phyloP scores from a whole-genome alignment of 208 protist species.

The Phytomonas sp. region DNA sequence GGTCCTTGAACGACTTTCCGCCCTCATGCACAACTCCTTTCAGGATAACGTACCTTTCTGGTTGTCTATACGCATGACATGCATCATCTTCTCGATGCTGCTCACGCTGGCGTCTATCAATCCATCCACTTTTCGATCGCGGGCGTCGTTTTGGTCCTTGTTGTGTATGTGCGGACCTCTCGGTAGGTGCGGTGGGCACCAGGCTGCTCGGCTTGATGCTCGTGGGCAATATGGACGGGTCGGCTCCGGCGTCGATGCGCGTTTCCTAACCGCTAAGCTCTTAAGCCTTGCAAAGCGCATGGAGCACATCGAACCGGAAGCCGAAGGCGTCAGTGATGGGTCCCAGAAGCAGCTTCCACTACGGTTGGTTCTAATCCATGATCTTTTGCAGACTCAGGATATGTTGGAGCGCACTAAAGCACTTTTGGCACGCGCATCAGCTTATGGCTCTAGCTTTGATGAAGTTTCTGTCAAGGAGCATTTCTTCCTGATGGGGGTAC shows the following conservation, averaged over 20 bases:
- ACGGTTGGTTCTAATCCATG: conserved; percentile 17
- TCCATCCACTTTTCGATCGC: conserved; percentile 14
- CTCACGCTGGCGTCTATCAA: conserved; percentile 51
- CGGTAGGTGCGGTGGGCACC: conserved; percentile 46
- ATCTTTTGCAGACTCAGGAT: conserved; percentile 27
- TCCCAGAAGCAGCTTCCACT: not conserved
- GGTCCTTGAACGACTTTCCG: conserved; percentile 22
- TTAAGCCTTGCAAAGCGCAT: not conserved
- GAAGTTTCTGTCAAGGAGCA: conserved; percentile 38
- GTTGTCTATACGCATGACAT: conserved; percentile 72
- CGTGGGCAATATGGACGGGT: conserved; percentile 31
- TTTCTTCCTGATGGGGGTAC: conserved; percentile 61
- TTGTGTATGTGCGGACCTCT: conserved; percentile 73
- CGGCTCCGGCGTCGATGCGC: conserved; percentile 34
- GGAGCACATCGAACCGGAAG: not conserved
- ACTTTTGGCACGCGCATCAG: conserved; percentile 14
- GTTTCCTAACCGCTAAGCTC: conserved; percentile 17
- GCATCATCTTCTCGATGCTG: conserved; percentile 52
- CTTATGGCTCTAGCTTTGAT: conserved; percentile 16
- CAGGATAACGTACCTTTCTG: conserved; percentile 81
- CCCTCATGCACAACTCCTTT: conserved; percentile 45
- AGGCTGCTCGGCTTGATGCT: conserved; percentile 32
- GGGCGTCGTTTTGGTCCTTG: conserved; percentile 43
- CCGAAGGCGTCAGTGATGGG: not conserved
- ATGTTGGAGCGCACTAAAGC: conserved; percentile 21